A percentile compares a stretch with the other conserved stretches of the same genome.
Evolutionary conservation across 257 asterid species (phyloP).

Genomic region (Solanum sejunctum): DNA sequence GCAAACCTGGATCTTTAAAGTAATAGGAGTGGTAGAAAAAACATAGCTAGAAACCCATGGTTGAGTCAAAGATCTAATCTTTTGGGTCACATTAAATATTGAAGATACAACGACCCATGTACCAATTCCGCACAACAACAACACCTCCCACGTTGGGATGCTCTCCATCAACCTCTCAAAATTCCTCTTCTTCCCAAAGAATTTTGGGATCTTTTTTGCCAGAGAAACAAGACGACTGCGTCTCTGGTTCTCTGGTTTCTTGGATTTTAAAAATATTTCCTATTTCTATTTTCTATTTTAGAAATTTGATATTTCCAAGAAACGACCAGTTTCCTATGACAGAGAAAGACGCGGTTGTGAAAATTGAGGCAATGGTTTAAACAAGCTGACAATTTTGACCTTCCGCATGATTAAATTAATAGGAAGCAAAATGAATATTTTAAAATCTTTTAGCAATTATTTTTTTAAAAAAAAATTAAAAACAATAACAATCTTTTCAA

Average conservation of each 20-base stretch:
- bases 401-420: too few relatives aligned
- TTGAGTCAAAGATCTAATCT: slow-evolving; percentile 64
- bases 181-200: background rate
- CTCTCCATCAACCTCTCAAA: slow-evolving; percentile 34
- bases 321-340: background rate
- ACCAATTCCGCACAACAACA: slow-evolving; percentile 45
- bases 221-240: background rate
- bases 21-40: slow-evolving; percentile 40
- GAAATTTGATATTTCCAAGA: background rate
- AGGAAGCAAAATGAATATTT: too few relatives aligned
- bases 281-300: background rate
- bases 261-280: background rate
- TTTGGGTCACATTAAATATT: slow-evolving; percentile 42
- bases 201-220: background rate
- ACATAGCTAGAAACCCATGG: slow-evolving; percentile 63
- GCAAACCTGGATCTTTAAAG: slow-evolving; percentile 76
- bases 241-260: background rate
- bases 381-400: too few relatives aligned
- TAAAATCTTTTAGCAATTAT: too few relatives aligned
- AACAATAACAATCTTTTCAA: too few relatives aligned
- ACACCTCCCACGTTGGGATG: slow-evolving; percentile 42
- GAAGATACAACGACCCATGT: slow-evolving; percentile 70
- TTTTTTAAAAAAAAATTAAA: too few relatives aligned
- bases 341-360: background rate
- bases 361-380: too few relatives aligned